Conservation (phyloP, 225 moss, liverwort and hornwort species). For the Sphagnum contortum region DNA sequence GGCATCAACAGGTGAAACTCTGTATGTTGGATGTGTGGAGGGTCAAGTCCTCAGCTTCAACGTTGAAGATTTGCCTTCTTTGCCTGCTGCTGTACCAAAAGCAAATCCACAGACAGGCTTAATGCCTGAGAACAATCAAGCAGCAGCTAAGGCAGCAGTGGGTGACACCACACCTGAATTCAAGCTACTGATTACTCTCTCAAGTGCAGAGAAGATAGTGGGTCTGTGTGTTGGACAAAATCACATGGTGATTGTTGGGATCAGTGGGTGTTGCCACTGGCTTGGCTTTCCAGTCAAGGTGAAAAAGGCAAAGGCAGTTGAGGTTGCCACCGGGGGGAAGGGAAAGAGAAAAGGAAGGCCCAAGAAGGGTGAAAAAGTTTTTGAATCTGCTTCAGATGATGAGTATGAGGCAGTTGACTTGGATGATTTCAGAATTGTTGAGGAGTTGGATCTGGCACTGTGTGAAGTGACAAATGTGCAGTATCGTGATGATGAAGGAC, state of each 20-base stretch:
- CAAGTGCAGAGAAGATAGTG: constrained; percentile 11
- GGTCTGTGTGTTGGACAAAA: constrained; percentile 52
- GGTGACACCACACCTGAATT: not conserved
- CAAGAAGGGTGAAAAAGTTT: constrained; percentile 1
- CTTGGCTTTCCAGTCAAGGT: constrained; percentile 35
- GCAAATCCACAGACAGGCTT: no score
- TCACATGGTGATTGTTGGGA: constrained; percentile 41
- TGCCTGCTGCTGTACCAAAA: not conserved
- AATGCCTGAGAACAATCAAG: not conserved
- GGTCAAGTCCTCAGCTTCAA: constrained; percentile 76
- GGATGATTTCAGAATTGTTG: constrained; percentile 13
- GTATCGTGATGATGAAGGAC: constrained; percentile 53
- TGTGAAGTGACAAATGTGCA: constrained; percentile 32
- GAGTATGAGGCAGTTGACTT: constrained; percentile 15
- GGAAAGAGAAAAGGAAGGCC: constrained; percentile 24
- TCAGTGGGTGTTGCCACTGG: constrained; percentile 54
- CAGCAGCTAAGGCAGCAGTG: constrained; percentile 5
- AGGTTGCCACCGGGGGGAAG: constrained; percentile 12
- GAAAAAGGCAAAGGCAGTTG: constrained; percentile 23
- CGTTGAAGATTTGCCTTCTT: constrained; percentile 41
- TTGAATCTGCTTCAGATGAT: constrained; percentile 4
- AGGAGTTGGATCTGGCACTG: constrained; percentile 17
- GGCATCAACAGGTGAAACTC: constrained; percentile 56
- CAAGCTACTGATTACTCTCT: constrained; percentile 24
- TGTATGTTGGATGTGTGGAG: constrained; percentile 55